phyloP scores from a whole-genome alignment of 2,329 filamentous ascomycete genomes.

The Dactylonectria macrodidyma region DNA sequence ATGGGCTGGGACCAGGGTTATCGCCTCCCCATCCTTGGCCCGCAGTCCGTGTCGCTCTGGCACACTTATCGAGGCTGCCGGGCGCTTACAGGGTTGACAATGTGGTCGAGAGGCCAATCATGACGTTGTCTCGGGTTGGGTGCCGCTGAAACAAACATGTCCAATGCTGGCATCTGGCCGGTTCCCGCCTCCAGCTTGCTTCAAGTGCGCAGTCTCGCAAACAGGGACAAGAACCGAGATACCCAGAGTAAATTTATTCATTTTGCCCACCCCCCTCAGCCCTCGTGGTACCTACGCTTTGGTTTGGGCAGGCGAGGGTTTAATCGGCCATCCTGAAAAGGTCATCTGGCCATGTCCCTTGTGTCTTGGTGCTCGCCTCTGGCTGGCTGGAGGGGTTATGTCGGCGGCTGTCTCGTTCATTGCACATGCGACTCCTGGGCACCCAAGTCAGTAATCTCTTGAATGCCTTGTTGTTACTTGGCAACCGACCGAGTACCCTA shows the following conservation, averaged over 20 bases:
- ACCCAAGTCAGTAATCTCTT: neutral
- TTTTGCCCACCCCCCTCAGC: neutral
- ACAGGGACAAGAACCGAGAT: slow-evolving; percentile 8
- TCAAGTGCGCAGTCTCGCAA: neutral
- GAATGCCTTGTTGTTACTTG: neutral
- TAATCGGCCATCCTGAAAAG: neutral
- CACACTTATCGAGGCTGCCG: slow-evolving; percentile 40
- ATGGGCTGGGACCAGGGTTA: slow-evolving; percentile 22
- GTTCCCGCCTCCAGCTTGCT: slow-evolving; percentile 9
- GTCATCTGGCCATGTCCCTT: neutral
- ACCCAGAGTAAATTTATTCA: neutral
- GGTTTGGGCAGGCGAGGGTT: too few species aligned
- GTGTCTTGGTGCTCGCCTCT: slow-evolving; percentile 4
- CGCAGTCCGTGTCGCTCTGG: slow-evolving; percentile 37
- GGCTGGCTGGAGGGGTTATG: slow-evolving; percentile 7
- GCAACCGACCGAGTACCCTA: neutral
- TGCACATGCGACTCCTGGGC: neutral
- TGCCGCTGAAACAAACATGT: slow-evolving; percentile 31
- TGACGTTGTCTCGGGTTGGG: slow-evolving; percentile 6
- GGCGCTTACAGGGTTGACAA: slow-evolving; percentile 47
- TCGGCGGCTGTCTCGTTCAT: slow-evolving; percentile 1
- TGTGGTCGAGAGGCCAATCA: slow-evolving; percentile 42
- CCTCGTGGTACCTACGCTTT: neutral
- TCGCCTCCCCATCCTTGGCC: slow-evolving; percentile 29
- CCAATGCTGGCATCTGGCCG: slow-evolving; percentile 14